Conservation (phyloP, 805 yeast genomes). For the Kodamaea lidongshanica region DNA sequence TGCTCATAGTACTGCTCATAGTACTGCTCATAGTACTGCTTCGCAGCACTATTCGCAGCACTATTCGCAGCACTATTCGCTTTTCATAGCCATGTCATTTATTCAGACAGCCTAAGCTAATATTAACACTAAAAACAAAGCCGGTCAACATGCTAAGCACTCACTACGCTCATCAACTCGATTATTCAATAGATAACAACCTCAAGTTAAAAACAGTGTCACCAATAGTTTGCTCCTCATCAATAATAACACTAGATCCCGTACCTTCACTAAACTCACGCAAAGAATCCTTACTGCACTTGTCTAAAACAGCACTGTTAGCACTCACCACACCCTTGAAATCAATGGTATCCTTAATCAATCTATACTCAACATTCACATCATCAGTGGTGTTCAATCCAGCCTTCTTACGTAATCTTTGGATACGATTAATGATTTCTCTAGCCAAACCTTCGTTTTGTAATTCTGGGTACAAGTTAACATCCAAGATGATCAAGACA, state of each 20-base stretch:
- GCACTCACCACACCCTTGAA: conserved; percentile 54
- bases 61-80: too few species aligned
- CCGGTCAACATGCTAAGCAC: too few species aligned
- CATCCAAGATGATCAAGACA: conserved; percentile 84
- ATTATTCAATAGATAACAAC: too few species aligned
- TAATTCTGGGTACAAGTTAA: conserved; percentile 79
- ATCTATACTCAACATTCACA: conserved; percentile 74
- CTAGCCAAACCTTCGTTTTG: conserved; percentile 94
- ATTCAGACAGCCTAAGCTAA: too few species aligned
- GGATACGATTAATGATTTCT: conserved; percentile 94
- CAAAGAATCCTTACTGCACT: conserved; percentile 67
- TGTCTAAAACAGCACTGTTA: conserved; percentile 64
- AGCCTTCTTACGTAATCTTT: conserved; percentile 93
- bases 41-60: too few species aligned
- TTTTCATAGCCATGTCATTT: too few species aligned
- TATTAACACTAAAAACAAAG: too few species aligned
- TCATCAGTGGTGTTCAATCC: conserved; percentile 95
- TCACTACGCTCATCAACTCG: too few species aligned
- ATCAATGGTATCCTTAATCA: conserved; percentile 59
- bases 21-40: too few species aligned
- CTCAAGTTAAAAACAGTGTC: conserved; percentile 76
- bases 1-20: too few species aligned
- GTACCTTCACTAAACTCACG: conserved; percentile 40
- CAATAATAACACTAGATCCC: conserved; percentile 47
- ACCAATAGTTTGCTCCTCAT: conserved; percentile 75